Evolutionary conservation across 1,284 basidiomycete species (phyloP), one percentile per base, ranked within the genome.

Genomic region (Tremellales sp.): DNA sequence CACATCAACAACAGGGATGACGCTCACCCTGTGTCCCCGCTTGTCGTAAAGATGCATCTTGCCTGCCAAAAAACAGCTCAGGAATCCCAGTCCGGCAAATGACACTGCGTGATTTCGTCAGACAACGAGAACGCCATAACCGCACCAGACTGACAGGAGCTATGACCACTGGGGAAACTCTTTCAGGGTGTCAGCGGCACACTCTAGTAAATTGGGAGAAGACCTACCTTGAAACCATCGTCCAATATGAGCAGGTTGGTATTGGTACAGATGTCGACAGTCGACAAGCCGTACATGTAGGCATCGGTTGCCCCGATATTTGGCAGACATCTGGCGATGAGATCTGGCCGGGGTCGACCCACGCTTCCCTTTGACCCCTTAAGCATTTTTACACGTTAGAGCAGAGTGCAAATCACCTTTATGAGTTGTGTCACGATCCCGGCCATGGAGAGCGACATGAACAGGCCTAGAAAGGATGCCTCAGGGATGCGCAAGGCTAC

Each of bases 111-210:
- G 21, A 6, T 41, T 47, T n/a, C 8, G 21, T 45, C 25, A 37
- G 14, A 31, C 18, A 35, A 6, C 40, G n/a, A 28, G 19, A 36
- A 40, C 40, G 25, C 24, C 35, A 32, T 5, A 29, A 19, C 9
- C 35, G 24, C 10, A n/a, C 31, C 31, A 19, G 4, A 55, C 63
- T 46, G 39, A 66, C 67, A 47, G 24, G 69, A 71, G 34, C 63
- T 65, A 73, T 97, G 94, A 0, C 94, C 94, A 41, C 87, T 91
- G 4, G 89, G 89, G 72, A 98, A 97, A 65, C 87, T 91, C 59
- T 69, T 41, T 9, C 3, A 35, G 19, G 24, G 7, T 26, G 5
- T 12, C 8, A 34, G 24, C 32, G 29, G 19, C 13, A n/a, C n/a
- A n/a, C n/a, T n/a, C n/a, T n/a, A 13, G 40, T 38, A 9, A 25